Conservation (phyloP, 2,329 filamentous ascomycete genomes). For the Ascochyta viciae-villosae region DNA sequence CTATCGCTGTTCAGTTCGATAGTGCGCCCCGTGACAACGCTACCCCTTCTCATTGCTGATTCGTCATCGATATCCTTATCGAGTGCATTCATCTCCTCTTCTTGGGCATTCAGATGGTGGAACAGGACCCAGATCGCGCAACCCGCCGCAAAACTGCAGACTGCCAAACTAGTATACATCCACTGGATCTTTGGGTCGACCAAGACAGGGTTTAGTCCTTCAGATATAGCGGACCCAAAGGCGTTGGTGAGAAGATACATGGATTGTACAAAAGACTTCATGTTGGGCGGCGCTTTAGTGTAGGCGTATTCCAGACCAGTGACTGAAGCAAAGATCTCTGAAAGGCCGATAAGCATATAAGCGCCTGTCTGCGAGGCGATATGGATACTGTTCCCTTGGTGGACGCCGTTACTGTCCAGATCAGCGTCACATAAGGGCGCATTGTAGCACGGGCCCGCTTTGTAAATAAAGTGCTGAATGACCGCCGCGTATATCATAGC, state of each 20-base stretch:
- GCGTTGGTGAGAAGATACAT: constrained; percentile 68
- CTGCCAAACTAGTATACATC: constrained; percentile 58
- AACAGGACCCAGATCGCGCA: constrained; percentile 48
- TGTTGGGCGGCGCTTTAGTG: constrained; percentile 56
- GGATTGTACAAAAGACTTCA: constrained; percentile 59
- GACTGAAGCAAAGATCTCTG: constrained; percentile 57
- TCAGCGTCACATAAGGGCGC: constrained; percentile 45
- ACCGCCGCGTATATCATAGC: constrained; percentile 64
- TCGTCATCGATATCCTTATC: constrained; percentile 31
- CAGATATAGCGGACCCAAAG: constrained; percentile 66
- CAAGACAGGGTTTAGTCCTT: constrained; percentile 68
- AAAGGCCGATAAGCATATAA: constrained; percentile 57
- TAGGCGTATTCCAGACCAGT: constrained; percentile 58
- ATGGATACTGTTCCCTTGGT: constrained; percentile 51
- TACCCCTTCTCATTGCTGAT: not conserved
- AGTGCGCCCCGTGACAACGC: not conserved
- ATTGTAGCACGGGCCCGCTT: constrained; percentile 60
- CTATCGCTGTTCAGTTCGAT: not conserved
- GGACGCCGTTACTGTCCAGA: constrained; percentile 33
- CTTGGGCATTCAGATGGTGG: constrained; percentile 46
- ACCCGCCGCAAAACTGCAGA: constrained; percentile 40
- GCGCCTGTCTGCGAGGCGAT: constrained; percentile 56
- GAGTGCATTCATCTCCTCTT: constrained; percentile 48
- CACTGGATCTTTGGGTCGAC: constrained; percentile 71
- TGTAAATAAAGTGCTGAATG: constrained; percentile 65